A percentile compares a stretch with the other conserved stretches of the same genome.
Conservation (phyloP, 495 filamentous ascomycete species). For the Hypomontagnella monticulosa region DNA sequence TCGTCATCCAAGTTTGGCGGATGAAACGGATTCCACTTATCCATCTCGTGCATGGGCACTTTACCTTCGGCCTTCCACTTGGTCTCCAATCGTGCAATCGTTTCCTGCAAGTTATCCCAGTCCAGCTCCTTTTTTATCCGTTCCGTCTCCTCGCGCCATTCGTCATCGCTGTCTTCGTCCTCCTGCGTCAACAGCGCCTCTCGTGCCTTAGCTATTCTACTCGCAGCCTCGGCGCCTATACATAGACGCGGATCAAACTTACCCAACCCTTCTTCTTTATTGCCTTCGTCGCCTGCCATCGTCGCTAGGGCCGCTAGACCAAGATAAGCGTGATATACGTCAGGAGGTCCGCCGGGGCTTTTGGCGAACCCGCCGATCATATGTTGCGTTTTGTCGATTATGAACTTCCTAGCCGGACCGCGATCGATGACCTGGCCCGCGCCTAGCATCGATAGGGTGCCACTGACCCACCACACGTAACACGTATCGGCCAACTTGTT, state of each 20-base stretch:
- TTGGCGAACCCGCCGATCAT: constrained; percentile 91
- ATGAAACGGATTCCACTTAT: constrained; percentile 28
- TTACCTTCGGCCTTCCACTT: constrained; percentile 32
- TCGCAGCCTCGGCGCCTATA: constrained; percentile 62
- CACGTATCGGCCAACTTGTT: constrained; percentile 95
- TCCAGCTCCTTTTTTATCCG: constrained; percentile 33
- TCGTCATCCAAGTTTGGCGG: constrained; percentile 11
- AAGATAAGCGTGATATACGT: constrained; percentile 90
- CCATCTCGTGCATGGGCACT: constrained; percentile 30
- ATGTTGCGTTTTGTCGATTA: constrained; percentile 91
- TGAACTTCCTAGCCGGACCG: constrained; percentile 72
- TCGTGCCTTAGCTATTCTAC: constrained; percentile 54
- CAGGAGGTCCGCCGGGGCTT: constrained; percentile 79
- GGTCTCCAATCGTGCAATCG: constrained; percentile 7
- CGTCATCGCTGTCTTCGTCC: constrained; percentile 27
- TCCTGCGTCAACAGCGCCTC: constrained; percentile 39
- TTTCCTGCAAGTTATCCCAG: constrained; percentile 34
- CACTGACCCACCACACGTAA: constrained; percentile 91
- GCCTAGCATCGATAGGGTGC: constrained; percentile 74
- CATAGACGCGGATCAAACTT: constrained; percentile 75
- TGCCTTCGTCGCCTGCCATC: constrained; percentile 57
- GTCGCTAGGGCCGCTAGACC: constrained; percentile 81
- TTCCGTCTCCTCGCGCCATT: constrained; percentile 20
- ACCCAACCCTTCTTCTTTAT: constrained; percentile 63
- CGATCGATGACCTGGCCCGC: constrained; percentile 68